Base-by-base conservation (phyloP, 768 basidiomycete species). In the Lentinula edodes region DNA sequence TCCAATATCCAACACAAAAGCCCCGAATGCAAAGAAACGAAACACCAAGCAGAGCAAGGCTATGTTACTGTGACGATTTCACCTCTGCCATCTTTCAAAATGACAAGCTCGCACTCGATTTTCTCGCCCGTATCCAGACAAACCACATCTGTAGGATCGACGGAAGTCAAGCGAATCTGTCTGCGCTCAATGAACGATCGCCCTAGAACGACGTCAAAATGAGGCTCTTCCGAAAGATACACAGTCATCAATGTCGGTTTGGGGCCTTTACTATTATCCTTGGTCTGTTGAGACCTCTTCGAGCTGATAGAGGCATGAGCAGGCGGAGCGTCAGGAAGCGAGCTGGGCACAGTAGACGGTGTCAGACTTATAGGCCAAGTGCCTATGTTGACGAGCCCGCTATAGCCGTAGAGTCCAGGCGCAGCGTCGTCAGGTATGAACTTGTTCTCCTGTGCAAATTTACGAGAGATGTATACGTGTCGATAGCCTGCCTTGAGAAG, bases 171-270 rank as follows among this genome's bases (percentile, higher is more conserved):
- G 72, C 88, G 89, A 65, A 98, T 86, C 69, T 89, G 89, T 66
- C 93, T 79, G 68, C 81, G 87, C 80, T 90, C 90, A 64, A 89
- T 85, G 68, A 97, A 95, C 23, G 86, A 87, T 28, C 95, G 80
- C 1, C 95, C 95, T 6, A 98, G 82, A 5, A 98, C 90, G 52
- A 98, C 91, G 67, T 97, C 95, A 73, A 98, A 98, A 69, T 98
- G 94, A 0, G 89, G 87, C 71, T 97, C 95, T 70, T 99, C 97
- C 3, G 91, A 90, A 35, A 98, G 82, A 73, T 91, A 95, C 8
- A 98, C 95, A 0, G 83, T 69, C 23, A 88, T 70, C 62, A 76
- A 69, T 10, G 80, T 79, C 4, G 76, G 73, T 66, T 79, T 80
- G 1, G 75, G 71, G 18, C 63, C 55, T 65, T 54, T 58, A 53